Base-by-base conservation (phyloP, 495 filamentous ascomycete species). In the Daldinia grandis region DNA sequence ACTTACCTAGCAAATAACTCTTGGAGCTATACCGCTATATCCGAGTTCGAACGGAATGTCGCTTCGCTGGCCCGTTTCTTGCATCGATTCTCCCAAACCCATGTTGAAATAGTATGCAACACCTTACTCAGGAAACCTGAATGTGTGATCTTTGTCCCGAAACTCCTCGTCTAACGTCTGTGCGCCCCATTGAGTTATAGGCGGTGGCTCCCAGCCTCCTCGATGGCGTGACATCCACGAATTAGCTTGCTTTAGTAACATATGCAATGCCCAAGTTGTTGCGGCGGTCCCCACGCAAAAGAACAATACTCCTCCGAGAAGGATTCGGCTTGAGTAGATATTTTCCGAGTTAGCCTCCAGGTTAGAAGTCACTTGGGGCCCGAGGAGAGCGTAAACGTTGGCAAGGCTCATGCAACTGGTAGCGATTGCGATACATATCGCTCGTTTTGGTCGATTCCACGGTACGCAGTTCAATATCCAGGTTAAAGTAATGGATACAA, bases 401-500 rank as follows among this genome's bases (percentile, higher is more conserved):
- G 54, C 33, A 10, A 28, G 14, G 27, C 59, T 54, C 19, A 35
- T 27, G 9, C 58, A n/a, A 21, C 4, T 53, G 24, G 38, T 50
- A 14, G 37, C 42, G 14, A 69, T 57, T 30, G 38, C 59, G 15
- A 69, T 69, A 25, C 15, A 63, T 2, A 33, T 31, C 21, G 66
- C 66, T 63, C 66, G 57, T 54, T 69, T 69, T 2, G 51, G 3
- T 24, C 54, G 66, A 28, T 69, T 42, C 50, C 50, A 63, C 3
- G 66, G 59, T 24, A 58, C 5, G 42, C 66, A 58, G 53, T 42
- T 51, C 15, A 62, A 0, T 10, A 54, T n/a, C 66, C 51, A 62
- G 27, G 30, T n/a, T 9, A 51, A 27, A 14, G 24, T 44, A 33
- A 54, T 3, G 12, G 55, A 57, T 27, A 54, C 10, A 14, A 30